phyloP scores from a whole-genome alignment of 768 basidiomycete species.

The Myochromella boudieri region DNA sequence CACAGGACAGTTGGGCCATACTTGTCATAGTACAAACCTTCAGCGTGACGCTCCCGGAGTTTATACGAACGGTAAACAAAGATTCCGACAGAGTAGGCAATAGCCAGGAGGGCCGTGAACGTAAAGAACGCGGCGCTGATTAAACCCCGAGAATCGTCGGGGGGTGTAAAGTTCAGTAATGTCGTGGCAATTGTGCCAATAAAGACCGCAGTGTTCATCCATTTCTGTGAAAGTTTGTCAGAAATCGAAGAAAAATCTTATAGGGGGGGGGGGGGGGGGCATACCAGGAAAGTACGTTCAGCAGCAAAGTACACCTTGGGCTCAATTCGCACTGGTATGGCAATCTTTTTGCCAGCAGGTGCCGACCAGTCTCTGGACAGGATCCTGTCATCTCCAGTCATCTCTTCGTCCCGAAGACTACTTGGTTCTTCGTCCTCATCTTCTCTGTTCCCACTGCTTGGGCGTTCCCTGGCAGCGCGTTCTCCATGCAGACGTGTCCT shows the following conservation, averaged over 20 bases:
- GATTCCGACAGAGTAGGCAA: conserved; percentile 82
- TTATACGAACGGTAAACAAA: conserved; percentile 75
- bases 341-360: conserved; percentile 84
- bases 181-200: conserved; percentile 89
- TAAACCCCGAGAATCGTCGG: conserved; percentile 73
- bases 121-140: conserved; percentile 91
- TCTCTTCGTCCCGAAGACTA: conserved; percentile 23
- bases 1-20: conserved; percentile 82
- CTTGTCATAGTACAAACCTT: conserved; percentile 87
- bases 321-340: conserved; percentile 94
- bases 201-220: conserved; percentile 85
- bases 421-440: conserved; percentile 38
- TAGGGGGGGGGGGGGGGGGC: conserved; percentile 33
- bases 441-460: conserved; percentile 30
- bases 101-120: conserved; percentile 81
- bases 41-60: conserved; percentile 69
- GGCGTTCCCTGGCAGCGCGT: conserved; percentile 28
- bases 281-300: conserved; percentile 90
- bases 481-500: conserved; percentile 59
- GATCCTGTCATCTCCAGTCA: conserved; percentile 47
- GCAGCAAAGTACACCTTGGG: conserved; percentile 98
- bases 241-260: conserved; percentile 8
- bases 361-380: conserved; percentile 73
- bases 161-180: conserved; percentile 79
- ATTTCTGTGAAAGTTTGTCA: conserved; percentile 55